Evolutionary conservation across 177 flowering plant species (phyloP).

Genomic region (Vitis hybrid): DNA sequence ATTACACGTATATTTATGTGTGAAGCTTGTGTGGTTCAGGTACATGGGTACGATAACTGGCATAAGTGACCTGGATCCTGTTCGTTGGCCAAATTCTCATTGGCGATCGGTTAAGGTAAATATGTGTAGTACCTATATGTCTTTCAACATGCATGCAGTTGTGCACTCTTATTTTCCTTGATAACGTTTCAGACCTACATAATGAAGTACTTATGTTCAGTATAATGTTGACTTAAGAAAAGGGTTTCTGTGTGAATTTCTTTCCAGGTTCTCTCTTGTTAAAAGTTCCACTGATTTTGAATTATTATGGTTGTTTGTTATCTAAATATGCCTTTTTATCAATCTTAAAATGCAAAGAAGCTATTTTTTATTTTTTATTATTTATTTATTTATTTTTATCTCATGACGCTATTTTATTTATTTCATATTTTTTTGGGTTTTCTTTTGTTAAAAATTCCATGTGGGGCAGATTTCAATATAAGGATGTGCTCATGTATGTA

Average conservation of each 20-base stretch:
- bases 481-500: too few species aligned
- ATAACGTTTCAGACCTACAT: neutral
- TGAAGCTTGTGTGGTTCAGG: conserved; percentile 26
- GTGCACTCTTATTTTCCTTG: neutral
- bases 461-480: too few species aligned
- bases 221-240: neutral
- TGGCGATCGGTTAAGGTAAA: conserved; percentile 56
- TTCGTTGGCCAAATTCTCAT: conserved; percentile 51
- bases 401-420: too few species aligned
- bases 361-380: too few species aligned
- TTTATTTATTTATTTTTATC: too few species aligned
- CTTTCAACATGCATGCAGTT: neutral
- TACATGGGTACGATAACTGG: conserved; percentile 60
- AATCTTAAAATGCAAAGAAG: too few species aligned
- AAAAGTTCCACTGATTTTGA: neutral
- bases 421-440: too few species aligned
- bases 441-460: too few species aligned
- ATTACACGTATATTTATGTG: neutral
- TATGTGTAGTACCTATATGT: too few species aligned
- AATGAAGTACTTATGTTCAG: too few species aligned
- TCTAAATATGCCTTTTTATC: too few species aligned
- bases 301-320: too few species aligned
- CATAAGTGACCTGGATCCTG: conserved; percentile 45
- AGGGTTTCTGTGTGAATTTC: neutral
- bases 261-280: neutral